Evolutionary conservation across 768 basidiomycete genomes (phyloP).

Genomic region (Mycena epipterygia): DNA sequence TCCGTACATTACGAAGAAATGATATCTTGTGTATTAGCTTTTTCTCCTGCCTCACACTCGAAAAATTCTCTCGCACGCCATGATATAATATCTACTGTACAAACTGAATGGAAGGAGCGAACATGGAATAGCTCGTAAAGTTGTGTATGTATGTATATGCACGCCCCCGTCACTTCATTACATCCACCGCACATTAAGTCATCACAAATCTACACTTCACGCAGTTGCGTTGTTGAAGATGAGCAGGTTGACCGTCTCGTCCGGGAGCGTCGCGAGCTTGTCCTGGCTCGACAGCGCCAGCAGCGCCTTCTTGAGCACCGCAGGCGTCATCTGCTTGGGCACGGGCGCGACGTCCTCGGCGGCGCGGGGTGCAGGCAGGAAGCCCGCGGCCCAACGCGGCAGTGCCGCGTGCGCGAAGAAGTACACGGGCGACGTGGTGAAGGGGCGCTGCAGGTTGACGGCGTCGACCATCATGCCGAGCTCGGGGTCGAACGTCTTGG

Average conservation of each 20-base stretch:
- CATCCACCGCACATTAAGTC: background rate
- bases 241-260: slow-evolving; percentile 75
- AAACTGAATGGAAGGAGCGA: no score
- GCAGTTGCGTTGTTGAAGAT: slow-evolving; percentile 81
- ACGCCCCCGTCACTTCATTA: background rate
- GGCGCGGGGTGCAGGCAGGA: slow-evolving; percentile 68
- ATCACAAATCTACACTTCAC: background rate
- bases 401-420: slow-evolving; percentile 66
- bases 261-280: slow-evolving; percentile 63
- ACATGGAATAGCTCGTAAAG: no score
- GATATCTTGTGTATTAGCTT: no score
- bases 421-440: slow-evolving; percentile 63
- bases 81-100: no score
- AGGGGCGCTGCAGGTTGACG: slow-evolving; percentile 47
- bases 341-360: slow-evolving; percentile 55
- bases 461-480: slow-evolving; percentile 54
- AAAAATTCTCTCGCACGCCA: no score
- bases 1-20: no score
- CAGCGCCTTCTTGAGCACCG: slow-evolving; percentile 83
- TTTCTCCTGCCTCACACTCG: no score
- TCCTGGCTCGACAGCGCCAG: slow-evolving; percentile 68
- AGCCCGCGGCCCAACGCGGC: slow-evolving; percentile 68
- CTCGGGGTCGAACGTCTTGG: slow-evolving; percentile 68
- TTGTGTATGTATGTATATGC: background rate
- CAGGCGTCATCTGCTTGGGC: slow-evolving; percentile 68